Evolutionary conservation across 108 stramenopile genomes (phyloP), one percentile per base, ranked within the genome.

Genomic region (Phaeodactylum tricornutum): DNA sequence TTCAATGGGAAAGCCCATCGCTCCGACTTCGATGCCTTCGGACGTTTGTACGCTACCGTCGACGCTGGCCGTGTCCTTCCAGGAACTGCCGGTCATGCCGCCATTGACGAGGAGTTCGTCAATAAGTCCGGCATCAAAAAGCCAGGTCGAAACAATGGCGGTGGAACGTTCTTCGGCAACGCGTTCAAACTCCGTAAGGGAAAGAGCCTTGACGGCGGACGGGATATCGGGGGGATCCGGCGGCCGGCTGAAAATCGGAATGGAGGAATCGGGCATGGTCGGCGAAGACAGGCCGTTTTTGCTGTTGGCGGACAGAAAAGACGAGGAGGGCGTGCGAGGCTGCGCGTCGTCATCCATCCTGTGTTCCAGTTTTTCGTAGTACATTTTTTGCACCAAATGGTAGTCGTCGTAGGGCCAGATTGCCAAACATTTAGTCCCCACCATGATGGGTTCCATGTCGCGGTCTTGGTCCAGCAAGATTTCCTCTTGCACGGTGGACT

Each of bases 401-500:
- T 79, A 91, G 50, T 86, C 72, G 67, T 90, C 88, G 50, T 74
- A 86, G 36, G 88, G 88, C 88, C 88, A 91, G 21, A 52, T 23
- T 9, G 36, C 32, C 16, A 52, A 20, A 2, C 25, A 24, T 20
- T 23, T 26, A 2, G 36, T 31, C 11, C 50, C 50, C 20, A 52
- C 35, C 29, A 32, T 48, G 28, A 48, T 17, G 3, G 26, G 26
- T 2, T 17, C 26, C n/a, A n/a, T n/a, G n/a, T n/a, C n/a, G n/a
- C n/a, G n/a, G 4, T 48, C 47, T 24, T 37, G 4, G 5, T 22
- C 20, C 19, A 19, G 24, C 11, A 20, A 21, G 19, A 16, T 16
- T 11, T 52, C 35, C 5, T 48, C 47, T 16, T 30, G n/a, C 1
- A 29, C 26, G 12, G 47, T 16, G 1, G 22, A 29, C 8, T 28